Evolutionary conservation across 2,329 filamentous ascomycete species (phyloP), one percentile per base, ranked within the genome.

Genomic region (Sporothrix variecibatus): DNA sequence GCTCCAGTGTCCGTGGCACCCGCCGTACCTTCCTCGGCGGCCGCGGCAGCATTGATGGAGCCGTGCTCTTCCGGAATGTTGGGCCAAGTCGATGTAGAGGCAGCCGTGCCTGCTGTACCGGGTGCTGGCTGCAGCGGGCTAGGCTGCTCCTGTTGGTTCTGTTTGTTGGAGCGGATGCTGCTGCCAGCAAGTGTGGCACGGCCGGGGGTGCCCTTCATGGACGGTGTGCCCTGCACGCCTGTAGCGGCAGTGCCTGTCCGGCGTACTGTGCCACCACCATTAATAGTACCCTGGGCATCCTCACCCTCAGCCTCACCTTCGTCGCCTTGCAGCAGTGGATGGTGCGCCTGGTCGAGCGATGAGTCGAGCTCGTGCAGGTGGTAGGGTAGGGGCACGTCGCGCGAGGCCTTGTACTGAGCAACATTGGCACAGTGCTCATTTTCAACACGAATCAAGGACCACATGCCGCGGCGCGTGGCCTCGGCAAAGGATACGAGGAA

Each of bases 361-460:
- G 71, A 56, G 23, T 62, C 74, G 26, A 31, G 38, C 49, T 73
- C 74, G 73, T 88, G 85, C 65, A 91, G 83, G 69, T 89, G 87
- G 80, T 98, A 98, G 0, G 95, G 95, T 0, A 98, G 86, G 0
- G 94, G 94, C 0, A 97, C 89, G 79, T 98, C 95, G 73, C 95
- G 89, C 1, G 92, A 94, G 3, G 96, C 96, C 77, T 97, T 94
- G 87, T 97, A 97, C 77, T 94, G 91, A 23, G 91, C 89, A 1
- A 99, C 95, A 78, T 98, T 97, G 73, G 92, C 91, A 83, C 94
- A 97, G 83, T 99, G 96, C 79, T 99, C 96, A 81, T 99, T 99
- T 82, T 99, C 96, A 34, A 99, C 95, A 56, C 96, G 93, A 81
- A 99, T 93, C 3, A 98, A 86, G 0, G 92, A 91, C 96, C 96